Conservation (phyloP, 2,329 filamentous ascomycete genomes). For the Cladosporium sp. region DNA sequence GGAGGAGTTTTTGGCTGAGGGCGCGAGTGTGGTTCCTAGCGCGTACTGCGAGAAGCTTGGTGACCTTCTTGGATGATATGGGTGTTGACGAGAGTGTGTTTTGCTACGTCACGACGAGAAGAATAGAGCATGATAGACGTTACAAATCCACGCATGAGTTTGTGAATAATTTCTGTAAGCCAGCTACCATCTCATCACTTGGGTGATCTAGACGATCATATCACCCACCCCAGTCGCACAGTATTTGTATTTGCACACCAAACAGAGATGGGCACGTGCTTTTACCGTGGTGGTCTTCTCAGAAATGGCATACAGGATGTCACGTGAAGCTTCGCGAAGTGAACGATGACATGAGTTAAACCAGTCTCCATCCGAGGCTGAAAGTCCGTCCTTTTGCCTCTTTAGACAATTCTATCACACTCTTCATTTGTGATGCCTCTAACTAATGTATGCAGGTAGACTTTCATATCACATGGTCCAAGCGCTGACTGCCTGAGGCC, state of each 20-base stretch:
- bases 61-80: conserved; percentile 60
- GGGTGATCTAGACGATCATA: neutral
- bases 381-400: too few relatives aligned
- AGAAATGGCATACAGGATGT: neutral
- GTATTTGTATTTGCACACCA: neutral
- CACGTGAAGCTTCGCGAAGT: neutral
- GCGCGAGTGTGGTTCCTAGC: conserved; percentile 69
- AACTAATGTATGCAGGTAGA: neutral
- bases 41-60: conserved; percentile 85
- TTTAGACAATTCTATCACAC: neutral
- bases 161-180: neutral
- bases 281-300: neutral
- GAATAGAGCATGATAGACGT: neutral
- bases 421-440: neutral
- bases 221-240: neutral
- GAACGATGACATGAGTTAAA: neutral
- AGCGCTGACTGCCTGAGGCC: neutral
- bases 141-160: neutral
- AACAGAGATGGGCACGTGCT: neutral
- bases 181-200: neutral
- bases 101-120: neutral
- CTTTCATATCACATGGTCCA: neutral
- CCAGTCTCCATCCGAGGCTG: neutral
- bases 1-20: conserved; percentile 74
- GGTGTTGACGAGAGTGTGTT: neutral